Conservation (phyloP, 2,329 filamentous ascomycete genomes). For the Emmonsiellopsis sp. region DNA sequence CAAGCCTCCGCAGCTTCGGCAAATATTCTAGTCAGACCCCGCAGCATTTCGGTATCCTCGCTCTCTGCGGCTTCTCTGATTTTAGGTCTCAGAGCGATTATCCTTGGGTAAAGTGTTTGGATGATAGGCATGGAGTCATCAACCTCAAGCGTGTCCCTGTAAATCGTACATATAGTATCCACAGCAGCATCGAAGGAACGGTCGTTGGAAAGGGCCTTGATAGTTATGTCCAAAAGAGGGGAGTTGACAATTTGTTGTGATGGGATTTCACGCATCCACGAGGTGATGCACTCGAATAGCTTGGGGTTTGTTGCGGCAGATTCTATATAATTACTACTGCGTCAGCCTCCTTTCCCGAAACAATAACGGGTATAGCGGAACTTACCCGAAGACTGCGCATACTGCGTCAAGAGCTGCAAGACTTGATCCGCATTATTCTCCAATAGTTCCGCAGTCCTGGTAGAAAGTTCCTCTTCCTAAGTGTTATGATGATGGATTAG, state of each 20-base stretch:
- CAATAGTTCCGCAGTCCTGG: constrained; percentile 79
- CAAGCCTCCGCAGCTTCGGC: constrained; percentile 89
- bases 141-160: constrained; percentile 85
- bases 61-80: constrained; percentile 65
- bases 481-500: constrained; percentile 40
- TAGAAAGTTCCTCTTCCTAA: constrained; percentile 88
- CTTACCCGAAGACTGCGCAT: constrained; percentile 80
- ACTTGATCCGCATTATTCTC: constrained; percentile 86
- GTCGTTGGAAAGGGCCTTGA: constrained; percentile 63
- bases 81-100: constrained; percentile 66
- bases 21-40: constrained; percentile 81
- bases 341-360: background rate
- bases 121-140: constrained; percentile 82
- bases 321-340: constrained; percentile 38
- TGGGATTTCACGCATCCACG: constrained; percentile 90
- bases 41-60: constrained; percentile 78
- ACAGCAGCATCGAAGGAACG: constrained; percentile 76
- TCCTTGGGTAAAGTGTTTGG: constrained; percentile 67
- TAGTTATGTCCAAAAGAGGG: constrained; percentile 69
- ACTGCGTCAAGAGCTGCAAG: constrained; percentile 76
- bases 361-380: constrained; percentile 1
- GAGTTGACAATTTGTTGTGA: constrained; percentile 75
- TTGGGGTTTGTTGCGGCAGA: constrained; percentile 76
- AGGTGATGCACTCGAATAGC: constrained; percentile 89
- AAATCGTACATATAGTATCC: constrained; percentile 85